These are phyloP conservation scores for Pulveroboletus sp. DNA, from an alignment of 768 basidiomycete species.

Conservation along the genomic window DNA sequence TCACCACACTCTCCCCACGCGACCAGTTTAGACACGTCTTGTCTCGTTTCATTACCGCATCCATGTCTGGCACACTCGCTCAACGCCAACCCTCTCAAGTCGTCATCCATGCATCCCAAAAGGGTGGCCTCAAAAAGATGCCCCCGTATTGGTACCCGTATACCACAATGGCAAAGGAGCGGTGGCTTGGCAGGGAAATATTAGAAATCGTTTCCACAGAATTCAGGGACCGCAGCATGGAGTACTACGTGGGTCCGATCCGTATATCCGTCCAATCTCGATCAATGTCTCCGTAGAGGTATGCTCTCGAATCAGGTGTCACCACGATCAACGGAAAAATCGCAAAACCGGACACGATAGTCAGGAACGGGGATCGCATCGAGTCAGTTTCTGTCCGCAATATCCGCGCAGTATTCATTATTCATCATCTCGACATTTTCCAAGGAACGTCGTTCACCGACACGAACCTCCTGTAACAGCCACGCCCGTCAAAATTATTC, in stretches of 20 bases:
- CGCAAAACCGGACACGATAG: constrained; percentile 75
- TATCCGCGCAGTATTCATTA: not conserved
- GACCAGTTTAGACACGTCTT: constrained; percentile 60
- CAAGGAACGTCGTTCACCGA: constrained; percentile 89
- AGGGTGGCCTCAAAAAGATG: constrained; percentile 68
- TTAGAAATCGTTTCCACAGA: constrained; percentile 93
- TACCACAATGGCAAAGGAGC: constrained; percentile 87
- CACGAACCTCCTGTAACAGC: constrained; percentile 95
- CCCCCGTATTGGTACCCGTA: constrained; percentile 93
- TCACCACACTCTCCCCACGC: constrained; percentile 47
- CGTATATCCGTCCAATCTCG: not conserved
- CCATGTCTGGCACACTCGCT: constrained; percentile 38
- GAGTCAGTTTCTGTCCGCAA: constrained; percentile 54
- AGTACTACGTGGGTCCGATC: constrained; percentile 80
- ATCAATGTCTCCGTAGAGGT: constrained; percentile 39
- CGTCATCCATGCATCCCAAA: constrained; percentile 7
- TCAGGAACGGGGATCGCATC: constrained; percentile 85
- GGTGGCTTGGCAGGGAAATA: constrained; percentile 86
- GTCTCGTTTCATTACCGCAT: constrained; percentile 47
- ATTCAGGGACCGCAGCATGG: constrained; percentile 90
- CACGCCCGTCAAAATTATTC: constrained; percentile 74
- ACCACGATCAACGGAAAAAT: constrained; percentile 90
- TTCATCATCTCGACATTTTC: not conserved
- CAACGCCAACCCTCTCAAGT: constrained; percentile 28
- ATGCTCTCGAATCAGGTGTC: constrained; percentile 88